Evolutionary conservation across 768 basidiomycete genomes (phyloP).

Genomic region (Heimioporus sp.): DNA sequence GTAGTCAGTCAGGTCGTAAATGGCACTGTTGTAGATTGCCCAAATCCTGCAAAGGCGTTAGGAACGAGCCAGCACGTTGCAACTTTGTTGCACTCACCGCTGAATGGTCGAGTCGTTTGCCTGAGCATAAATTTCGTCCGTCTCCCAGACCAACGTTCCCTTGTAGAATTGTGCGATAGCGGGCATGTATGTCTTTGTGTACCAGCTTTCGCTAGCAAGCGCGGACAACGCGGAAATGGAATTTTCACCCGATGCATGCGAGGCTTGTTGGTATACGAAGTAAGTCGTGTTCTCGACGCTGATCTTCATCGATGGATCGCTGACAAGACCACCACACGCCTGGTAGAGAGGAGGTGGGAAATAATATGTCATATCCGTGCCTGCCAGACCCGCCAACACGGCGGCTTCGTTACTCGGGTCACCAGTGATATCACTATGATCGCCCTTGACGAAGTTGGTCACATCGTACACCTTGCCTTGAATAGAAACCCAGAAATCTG

Average conservation of each 20-base stretch:
- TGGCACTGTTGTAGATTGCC: slow-evolving; percentile 54
- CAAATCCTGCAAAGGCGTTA: slow-evolving; percentile 41
- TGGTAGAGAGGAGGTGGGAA: slow-evolving; percentile 58
- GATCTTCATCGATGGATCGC: slow-evolving; percentile 39
- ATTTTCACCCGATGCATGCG: slow-evolving; percentile 55
- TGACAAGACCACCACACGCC: slow-evolving; percentile 61
- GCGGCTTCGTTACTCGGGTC: slow-evolving; percentile 48
- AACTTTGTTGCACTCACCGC: slow-evolving; percentile 20
- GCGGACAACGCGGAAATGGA: slow-evolving; percentile 37
- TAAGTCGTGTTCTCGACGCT: slow-evolving; percentile 46
- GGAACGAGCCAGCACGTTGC: slow-evolving; percentile 5
- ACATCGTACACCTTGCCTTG: slow-evolving; percentile 62
- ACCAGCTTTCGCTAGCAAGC: slow-evolving; percentile 49
- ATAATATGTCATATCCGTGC: slow-evolving; percentile 60
- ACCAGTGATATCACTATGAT: slow-evolving; percentile 61
- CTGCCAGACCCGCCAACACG: slow-evolving; percentile 53
- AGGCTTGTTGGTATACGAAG: slow-evolving; percentile 40
- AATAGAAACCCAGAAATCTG: slow-evolving; percentile 63
- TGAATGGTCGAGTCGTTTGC: slow-evolving; percentile 37
- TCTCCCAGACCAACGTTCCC: slow-evolving; percentile 54
- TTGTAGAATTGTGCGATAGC: slow-evolving; percentile 56
- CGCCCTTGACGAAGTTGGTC: slow-evolving; percentile 54
- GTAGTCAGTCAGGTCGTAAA: slow-evolving; percentile 71
- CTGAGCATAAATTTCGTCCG: slow-evolving; percentile 34
- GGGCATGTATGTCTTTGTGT: slow-evolving; percentile 52